These are phyloP conservation scores for Gillenia trifoliata DNA, from an alignment of 306 rosid genomes.

Conservation along the genomic window DNA sequence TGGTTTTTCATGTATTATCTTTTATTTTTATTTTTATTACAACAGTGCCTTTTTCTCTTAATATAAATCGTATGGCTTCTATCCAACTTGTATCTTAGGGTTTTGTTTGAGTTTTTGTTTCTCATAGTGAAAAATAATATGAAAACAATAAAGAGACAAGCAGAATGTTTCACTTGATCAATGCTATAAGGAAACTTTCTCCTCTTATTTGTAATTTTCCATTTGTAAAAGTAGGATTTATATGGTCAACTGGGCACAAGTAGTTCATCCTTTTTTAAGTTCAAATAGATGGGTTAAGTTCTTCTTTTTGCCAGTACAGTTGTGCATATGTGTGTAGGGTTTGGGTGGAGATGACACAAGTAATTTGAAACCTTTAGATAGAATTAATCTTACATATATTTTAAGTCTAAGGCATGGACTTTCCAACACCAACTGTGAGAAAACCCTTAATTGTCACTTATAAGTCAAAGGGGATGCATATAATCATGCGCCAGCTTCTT, in stretches of 20 bases:
- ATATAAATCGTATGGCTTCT: slow-evolving; percentile 3
- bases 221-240: not conserved
- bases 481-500: not conserved
- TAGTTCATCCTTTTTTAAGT: not conserved
- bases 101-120: no score
- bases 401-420: slow-evolving; percentile 10
- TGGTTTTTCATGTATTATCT: slow-evolving; percentile 17
- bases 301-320: not conserved
- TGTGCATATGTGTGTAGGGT: not conserved
- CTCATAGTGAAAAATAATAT: not conserved
- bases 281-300: not conserved
- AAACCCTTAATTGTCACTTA: slow-evolving; percentile 9
- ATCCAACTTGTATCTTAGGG: slow-evolving; percentile 29
- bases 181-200: not conserved
- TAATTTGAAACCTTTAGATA: not conserved
- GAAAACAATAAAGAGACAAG: not conserved
- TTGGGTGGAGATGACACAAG: slow-evolving; percentile 12
- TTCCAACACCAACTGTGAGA: slow-evolving; percentile 5
- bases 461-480: not conserved
- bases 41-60: slow-evolving; percentile 17
- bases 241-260: slow-evolving; percentile 1
- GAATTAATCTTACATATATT: not conserved
- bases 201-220: not conserved
- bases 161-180: slow-evolving; percentile 1
- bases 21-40: slow-evolving; percentile 22